Base-by-base conservation (phyloP, 257 asterid genomes). In the Solanum bukasovii region DNA sequence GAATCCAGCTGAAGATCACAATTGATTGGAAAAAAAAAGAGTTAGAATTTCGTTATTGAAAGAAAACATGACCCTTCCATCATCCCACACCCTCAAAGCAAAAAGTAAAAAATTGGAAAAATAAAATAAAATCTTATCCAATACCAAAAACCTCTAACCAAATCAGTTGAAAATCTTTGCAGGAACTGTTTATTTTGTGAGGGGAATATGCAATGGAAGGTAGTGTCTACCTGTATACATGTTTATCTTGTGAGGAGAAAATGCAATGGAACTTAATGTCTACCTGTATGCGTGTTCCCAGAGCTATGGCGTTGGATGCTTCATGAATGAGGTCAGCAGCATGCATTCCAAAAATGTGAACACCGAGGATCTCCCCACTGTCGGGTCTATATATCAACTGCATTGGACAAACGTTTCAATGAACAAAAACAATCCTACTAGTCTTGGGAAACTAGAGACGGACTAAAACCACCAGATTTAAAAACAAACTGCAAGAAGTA, bases 261-360 rank as follows among this genome's bases (percentile, higher is more conserved):
- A 49, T 49, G 70, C 68, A 16, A 14, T 81, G 29, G 40, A 82
- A 82, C 18, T 34, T 46, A 18, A 31, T 49, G 70, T 31, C 70
- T 92, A 96, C 98, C 98, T 96, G 98, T 87, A 96, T 88, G 84
- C 92, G 94, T 75, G 98, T 94, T 83, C 98, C 98, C 96, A 96
- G 33, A 86, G 98, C 98, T 88, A 96, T 96, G 79, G 98, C 98
- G 88, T 96, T 96, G 75, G 98, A 96, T 49, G 98, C 98, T 92
- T 96, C 98, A 78, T 96, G 98, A 83, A 96, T 96, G 90, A 96
- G 98, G 93, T 96, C 98, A 77, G 98, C 98, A 27, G 98, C 98
- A 88, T 96, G 98, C 94, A 94, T 56, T 70, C 98, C 98, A 91
- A 96, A 94, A 85, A 96, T 94, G 88, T 96, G 98, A 89, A 96